A percentile compares a stretch with the other conserved stretches of the same genome.
Conservation (phyloP, 495 filamentous ascomycete species). For the Penicillium atrosanguineum region DNA sequence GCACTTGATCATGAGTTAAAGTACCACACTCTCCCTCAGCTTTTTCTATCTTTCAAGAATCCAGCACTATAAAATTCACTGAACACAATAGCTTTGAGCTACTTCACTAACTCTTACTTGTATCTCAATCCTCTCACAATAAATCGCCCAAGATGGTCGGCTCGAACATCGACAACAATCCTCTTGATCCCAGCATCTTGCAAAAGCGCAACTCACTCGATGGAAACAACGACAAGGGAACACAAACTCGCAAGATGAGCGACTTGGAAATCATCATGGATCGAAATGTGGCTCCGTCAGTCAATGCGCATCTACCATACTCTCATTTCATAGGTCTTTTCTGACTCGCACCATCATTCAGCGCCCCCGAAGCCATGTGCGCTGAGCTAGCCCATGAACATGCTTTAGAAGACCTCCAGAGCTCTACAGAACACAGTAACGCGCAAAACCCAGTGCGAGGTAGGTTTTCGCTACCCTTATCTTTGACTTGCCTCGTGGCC, state of each 20-base stretch:
- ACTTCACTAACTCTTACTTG: background rate
- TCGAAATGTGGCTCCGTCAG: slow-evolving; percentile 27
- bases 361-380: slow-evolving; percentile 23
- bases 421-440: slow-evolving; percentile 19
- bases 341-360: background rate
- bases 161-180: slow-evolving; percentile 15
- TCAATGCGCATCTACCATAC: background rate
- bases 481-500: background rate
- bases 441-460: slow-evolving; percentile 7
- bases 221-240: background rate
- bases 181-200: slow-evolving; percentile 18
- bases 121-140: background rate
- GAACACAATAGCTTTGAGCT: background rate
- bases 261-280: slow-evolving; percentile 13
- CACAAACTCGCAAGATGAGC: slow-evolving; percentile 6
- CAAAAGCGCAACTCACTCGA: slow-evolving; percentile 13
- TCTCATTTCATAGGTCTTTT: background rate
- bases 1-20: slow-evolving; percentile 8
- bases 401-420: slow-evolving; percentile 24
- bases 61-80: background rate
- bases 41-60: background rate
- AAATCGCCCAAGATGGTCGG: slow-evolving; percentile 16
- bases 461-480: background rate
- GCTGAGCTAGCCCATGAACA: slow-evolving; percentile 27
- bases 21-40: background rate